Percentiles rank a stretch among this genome's conserved stretches.
phyloP scores from a whole-genome alignment of 345 rosid species.

The Eucalyptus cloeziana region DNA sequence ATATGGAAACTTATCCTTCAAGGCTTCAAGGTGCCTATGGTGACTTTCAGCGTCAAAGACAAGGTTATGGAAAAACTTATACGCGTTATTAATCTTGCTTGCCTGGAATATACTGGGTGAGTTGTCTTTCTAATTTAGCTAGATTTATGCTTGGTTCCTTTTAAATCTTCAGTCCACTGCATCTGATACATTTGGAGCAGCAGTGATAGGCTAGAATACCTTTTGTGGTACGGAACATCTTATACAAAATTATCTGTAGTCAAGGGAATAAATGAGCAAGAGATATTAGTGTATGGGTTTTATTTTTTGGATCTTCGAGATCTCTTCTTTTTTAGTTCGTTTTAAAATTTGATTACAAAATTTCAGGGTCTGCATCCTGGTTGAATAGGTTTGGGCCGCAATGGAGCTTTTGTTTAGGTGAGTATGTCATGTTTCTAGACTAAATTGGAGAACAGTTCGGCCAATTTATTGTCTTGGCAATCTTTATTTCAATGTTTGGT shows the following conservation, averaged over 20 bases:
- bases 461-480: neutral
- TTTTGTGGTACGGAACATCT: neutral
- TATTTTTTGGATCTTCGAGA: neutral
- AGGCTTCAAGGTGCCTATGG: slow-evolving; percentile 61
- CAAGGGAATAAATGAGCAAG: neutral
- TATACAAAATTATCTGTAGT: neutral
- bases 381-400: slow-evolving; percentile 18
- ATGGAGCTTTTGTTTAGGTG: slow-evolving; percentile 17
- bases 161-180: neutral
- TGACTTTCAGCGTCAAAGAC: slow-evolving; percentile 77
- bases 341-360: slow-evolving; percentile 16
- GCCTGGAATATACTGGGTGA: slow-evolving; percentile 37
- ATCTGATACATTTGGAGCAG: neutral
- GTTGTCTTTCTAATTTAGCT: slow-evolving; percentile 18
- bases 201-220: neutral
- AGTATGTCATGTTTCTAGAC: slow-evolving; percentile 3
- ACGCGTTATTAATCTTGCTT: slow-evolving; percentile 46
- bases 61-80: slow-evolving; percentile 76
- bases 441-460: slow-evolving; percentile 1
- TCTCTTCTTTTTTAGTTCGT: neutral
- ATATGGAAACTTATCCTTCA: slow-evolving; percentile 52
- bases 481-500: neutral
- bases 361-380: slow-evolving; percentile 45
- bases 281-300: neutral
- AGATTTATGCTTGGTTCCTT: neutral